Evolutionary conservation across 176 grass and related monocot species (phyloP).

Genomic region (Musa acuminata): DNA sequence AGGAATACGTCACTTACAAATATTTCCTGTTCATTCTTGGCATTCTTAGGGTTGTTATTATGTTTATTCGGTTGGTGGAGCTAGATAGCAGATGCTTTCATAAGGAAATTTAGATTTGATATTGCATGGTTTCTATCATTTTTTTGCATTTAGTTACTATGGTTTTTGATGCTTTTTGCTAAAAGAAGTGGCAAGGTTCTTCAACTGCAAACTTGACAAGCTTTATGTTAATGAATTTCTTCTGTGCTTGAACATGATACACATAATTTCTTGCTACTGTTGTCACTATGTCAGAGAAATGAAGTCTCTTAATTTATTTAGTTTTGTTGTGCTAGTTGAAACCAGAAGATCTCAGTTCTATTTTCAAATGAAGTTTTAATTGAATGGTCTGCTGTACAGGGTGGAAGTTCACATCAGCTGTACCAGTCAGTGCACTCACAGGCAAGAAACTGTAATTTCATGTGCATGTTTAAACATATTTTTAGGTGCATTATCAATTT

Average conservation of each 20-base stretch:
- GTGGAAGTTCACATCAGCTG: slow-evolving; percentile 65
- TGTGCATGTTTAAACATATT: neutral
- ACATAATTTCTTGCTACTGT: no score
- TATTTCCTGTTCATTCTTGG: neutral
- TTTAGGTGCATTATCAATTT: neutral
- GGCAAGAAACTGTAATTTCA: slow-evolving; percentile 38
- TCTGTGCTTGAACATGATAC: neutral
- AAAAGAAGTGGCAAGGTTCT: no score
- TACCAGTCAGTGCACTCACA: slow-evolving; percentile 92
- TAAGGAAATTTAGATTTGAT: no score
- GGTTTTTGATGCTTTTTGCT: no score
- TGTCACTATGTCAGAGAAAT: slow-evolving; percentile 16
- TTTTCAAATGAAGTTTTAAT: neutral
- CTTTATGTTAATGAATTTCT: neutral
- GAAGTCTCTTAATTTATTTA: slow-evolving; percentile 1
- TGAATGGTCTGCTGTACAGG: slow-evolving; percentile 27
- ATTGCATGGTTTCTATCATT: no score
- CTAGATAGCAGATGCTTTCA: no score
- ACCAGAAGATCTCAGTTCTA: neutral
- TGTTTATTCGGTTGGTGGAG: no score
- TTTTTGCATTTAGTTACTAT: no score
- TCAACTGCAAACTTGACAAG: neutral
- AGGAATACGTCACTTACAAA: neutral
- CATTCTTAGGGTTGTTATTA: neutral
- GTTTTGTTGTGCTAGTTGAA: neutral